phyloP scores from a whole-genome alignment of 2,329 filamentous ascomycete species.

The Apiospora kogelbergensis region DNA sequence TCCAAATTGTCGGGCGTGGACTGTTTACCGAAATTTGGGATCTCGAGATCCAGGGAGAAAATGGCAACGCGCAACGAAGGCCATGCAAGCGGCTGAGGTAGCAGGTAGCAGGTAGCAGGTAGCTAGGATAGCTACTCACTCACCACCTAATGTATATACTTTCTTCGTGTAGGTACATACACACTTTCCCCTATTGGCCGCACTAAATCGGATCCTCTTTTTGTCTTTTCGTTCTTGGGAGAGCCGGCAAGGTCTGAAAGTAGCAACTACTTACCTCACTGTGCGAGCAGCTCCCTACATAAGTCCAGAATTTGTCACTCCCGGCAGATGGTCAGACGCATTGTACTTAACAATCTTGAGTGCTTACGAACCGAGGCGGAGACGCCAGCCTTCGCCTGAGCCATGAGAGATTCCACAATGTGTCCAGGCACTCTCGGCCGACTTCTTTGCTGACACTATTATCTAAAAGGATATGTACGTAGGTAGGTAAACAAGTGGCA shows the following conservation, averaged over 20 bases:
- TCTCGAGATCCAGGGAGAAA: neutral
- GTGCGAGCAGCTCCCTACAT: neutral
- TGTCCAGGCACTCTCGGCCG: neutral
- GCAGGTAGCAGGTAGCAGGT: neutral
- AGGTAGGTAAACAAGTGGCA: neutral
- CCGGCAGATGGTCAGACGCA: neutral
- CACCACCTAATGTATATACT: neutral
- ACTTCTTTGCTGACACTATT: neutral
- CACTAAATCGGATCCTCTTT: neutral
- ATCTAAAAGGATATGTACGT: neutral
- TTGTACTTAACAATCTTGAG: neutral
- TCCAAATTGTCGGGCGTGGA: neutral
- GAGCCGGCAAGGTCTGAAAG: no score
- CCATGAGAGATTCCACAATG: neutral
- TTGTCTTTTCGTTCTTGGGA: neutral
- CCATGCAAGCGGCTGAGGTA: neutral
- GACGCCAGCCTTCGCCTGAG: neutral
- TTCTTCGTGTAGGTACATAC: neutral
- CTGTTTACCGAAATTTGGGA: constrained; percentile 3
- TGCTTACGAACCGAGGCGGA: neutral
- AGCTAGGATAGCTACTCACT: neutral
- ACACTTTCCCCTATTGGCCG: neutral
- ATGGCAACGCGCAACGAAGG: neutral
- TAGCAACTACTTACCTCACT: neutral
- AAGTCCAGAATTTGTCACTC: neutral